phyloP scores from a whole-genome alignment of 169 alveolate species.

The Fabrea salina region DNA sequence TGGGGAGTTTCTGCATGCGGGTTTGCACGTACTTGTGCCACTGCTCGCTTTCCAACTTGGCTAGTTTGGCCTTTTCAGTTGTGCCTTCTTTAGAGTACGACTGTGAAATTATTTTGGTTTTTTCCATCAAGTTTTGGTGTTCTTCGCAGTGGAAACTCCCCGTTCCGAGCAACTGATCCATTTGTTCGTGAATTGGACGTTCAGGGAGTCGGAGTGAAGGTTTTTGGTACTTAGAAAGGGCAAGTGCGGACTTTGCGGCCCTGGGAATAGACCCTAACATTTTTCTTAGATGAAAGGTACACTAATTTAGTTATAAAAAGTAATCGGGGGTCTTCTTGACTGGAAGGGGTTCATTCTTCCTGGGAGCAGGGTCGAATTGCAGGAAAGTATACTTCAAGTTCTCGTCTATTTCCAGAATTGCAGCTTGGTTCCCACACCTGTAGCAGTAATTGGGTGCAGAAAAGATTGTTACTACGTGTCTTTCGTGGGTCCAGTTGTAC shows the following conservation, averaged over 20 bases:
- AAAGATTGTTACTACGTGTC: slow-evolving; percentile 94
- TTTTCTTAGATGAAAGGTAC: too few species aligned
- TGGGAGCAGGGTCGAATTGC: slow-evolving; percentile 69
- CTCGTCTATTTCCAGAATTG: slow-evolving; percentile 97
- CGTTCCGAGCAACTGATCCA: slow-evolving; percentile 4
- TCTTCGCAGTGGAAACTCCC: slow-evolving; percentile 19
- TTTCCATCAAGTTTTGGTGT: not conserved
- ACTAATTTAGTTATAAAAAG: slow-evolving; percentile 27
- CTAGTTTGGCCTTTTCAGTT: not conserved
- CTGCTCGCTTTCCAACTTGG: not conserved
- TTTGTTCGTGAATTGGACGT: not conserved
- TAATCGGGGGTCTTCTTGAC: slow-evolving; percentile 35
- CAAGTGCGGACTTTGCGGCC: slow-evolving; percentile 10
- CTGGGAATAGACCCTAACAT: too few species aligned
- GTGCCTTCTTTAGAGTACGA: not conserved
- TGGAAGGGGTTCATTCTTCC: slow-evolving; percentile 31
- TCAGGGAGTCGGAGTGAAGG: not conserved
- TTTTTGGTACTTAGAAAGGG: not conserved
- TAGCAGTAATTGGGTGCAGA: slow-evolving; percentile 99
- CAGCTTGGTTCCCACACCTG: slow-evolving; percentile 98
- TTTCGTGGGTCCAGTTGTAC: slow-evolving; percentile 84
- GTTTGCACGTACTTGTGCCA: not conserved
- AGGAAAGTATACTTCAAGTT: slow-evolving; percentile 58
- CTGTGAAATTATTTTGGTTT: not conserved
- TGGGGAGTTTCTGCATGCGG: not conserved